Conservation (phyloP, 2,329 filamentous ascomycete genomes). For the Curvularia sp. region DNA sequence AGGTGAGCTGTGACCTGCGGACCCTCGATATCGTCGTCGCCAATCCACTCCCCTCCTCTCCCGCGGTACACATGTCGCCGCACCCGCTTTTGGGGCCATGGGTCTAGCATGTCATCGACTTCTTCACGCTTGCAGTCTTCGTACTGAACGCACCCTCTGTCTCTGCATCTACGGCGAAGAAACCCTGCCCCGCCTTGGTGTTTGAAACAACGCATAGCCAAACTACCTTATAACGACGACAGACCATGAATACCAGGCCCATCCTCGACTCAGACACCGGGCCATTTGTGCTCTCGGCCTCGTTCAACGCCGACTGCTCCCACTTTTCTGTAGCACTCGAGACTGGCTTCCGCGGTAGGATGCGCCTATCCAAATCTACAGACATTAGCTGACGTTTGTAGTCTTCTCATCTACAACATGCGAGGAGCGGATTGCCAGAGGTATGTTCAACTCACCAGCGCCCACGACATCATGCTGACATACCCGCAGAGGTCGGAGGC, state of each 20-base stretch:
- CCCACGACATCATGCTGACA: constrained; percentile 22
- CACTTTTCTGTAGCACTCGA: constrained; percentile 89
- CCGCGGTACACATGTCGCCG: constrained; percentile 7
- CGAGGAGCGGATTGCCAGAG: constrained; percentile 41
- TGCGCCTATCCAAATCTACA: neutral
- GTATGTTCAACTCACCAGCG: constrained; percentile 19
- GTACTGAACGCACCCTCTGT: constrained; percentile 10
- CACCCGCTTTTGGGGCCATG: constrained; percentile 26
- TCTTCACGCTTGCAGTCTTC: constrained; percentile 11
- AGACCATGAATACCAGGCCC: constrained; percentile 83
- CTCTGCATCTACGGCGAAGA: constrained; percentile 21
- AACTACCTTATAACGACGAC: constrained; percentile 1
- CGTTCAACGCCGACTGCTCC: constrained; percentile 84
- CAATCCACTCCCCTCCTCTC: constrained; percentile 10
- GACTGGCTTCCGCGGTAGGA: constrained; percentile 80
- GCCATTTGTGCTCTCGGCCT: constrained; percentile 78
- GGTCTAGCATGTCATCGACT: constrained; percentile 36
- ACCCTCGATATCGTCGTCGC: constrained; percentile 14
- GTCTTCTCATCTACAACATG: constrained; percentile 44
- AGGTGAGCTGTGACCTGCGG: constrained; percentile 18
- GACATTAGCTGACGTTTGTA: constrained; percentile 25
- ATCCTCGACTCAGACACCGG: constrained; percentile 79
- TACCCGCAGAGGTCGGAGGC: constrained; percentile 55
- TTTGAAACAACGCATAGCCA: constrained; percentile 1
- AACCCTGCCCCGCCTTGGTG: constrained; percentile 17